Evolutionary conservation across 106 monocot species (phyloP), one percentile per base, ranked within the genome.

Genomic region (Dendrobium officinale): DNA sequence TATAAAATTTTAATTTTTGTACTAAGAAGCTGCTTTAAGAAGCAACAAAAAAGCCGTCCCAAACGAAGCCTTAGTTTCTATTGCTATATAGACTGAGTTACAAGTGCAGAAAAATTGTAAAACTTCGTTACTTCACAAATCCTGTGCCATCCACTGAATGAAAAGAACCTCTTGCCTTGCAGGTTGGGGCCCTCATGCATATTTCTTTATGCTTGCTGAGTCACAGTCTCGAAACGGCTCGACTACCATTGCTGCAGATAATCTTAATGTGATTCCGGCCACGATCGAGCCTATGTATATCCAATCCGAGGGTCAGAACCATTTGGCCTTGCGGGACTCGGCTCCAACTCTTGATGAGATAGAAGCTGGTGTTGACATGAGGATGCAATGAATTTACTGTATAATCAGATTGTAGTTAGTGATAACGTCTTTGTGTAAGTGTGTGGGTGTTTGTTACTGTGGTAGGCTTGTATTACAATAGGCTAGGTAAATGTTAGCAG

Each of bases 101-200:
- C 51, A 51, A 51, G 0, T 51, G 51, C 13, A 51, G 51, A 15
- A 51, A 51, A 44, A 44, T 44, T 44, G 44, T 44, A 44, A 51
- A 51, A 51, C 51, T 51, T 13, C 13, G 0, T 2, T 51, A 51
- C 61, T 61, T 4, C n/a, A 61, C 22, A 61, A 61, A 61, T n/a
- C 20, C 22, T n/a, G 61, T 13, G 13, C 9, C 51, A 51, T 15
- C 51, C 51, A 51, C 13, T 51, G 51, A 61, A 61, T 61, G n/a
- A 61, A 61, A 20, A 61, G n/a, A n/a, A 22, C 61, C 22, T 6
- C 61, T 61, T 61, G 20, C 1, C 61, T 79, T 70, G 67, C 41
- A 80, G 80, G 80, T 80, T 80, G 80, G 80, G 80, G 80, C 26
- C 80, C 80, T 72, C 59, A 70, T 80, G 80, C 80, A 7, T 80